Evolutionary conservation across 2,329 filamentous ascomycete genomes (phyloP), one percentile per base, ranked within the genome.

Genomic region (Colletotrichum truncatum): DNA sequence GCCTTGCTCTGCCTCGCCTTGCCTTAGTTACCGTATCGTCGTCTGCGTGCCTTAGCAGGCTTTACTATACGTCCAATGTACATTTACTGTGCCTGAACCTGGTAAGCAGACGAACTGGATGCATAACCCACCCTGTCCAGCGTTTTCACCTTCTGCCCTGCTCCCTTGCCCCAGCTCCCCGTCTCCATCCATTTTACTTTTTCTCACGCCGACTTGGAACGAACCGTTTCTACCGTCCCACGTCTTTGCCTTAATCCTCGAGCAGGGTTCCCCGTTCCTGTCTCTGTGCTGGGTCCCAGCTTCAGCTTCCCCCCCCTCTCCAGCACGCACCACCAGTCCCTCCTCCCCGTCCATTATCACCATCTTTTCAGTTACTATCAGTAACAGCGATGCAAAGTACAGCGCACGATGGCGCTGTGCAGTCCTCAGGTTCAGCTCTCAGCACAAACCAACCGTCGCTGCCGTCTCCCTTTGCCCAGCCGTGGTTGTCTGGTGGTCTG

Each of bases 141-240:
- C 61, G 55, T 59, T 55, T 46, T 64, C 38, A 53, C 46, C 28
- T 28, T 39, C n/a, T 48, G 14, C 43, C 41, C 16, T 41, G 10
- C 49, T 65, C 45, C 62, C 51, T 62, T 62, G 62, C 45, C 48
- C 62, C 23, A 38, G 32, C 41, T 34, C 36, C 28, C 36, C 36
- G 61, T 61, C 25, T 61, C 48, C 43, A 18, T 49, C 32, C 63
- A 63, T 55, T 56, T 66, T 66, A 55, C 57, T 56, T 66, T 65
- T 66, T 51, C 41, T 30, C 32, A 61, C 58, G 51, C 34, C 30
- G 36, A 66, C 57, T 56, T 66, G 57, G 63, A 66, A 66, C 57
- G 63, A 66, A 66, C 63, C 57, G 63, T 66, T 66, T 66, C 34
- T 46, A 38, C 63, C 63, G 63, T 66, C 63, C 63, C 63, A 66